These are phyloP conservation scores for Planoprotostelium fungivorum DNA, from an alignment of 78 protist species.

Conservation along the genomic window DNA sequence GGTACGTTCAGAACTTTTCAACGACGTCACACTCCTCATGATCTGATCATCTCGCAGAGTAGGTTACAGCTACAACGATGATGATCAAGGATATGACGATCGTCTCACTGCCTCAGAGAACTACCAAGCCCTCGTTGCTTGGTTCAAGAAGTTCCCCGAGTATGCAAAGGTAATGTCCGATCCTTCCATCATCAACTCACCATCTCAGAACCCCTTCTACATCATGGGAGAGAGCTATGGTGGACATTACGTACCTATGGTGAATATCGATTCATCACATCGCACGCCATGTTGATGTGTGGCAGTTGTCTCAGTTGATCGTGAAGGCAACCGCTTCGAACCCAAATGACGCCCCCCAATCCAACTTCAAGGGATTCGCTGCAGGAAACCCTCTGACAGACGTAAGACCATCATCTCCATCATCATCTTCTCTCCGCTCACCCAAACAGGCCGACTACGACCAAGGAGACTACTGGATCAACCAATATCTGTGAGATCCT, in stretches of 20 bases:
- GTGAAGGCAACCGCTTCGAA: neutral
- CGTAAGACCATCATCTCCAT: neutral
- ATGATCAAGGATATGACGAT: neutral
- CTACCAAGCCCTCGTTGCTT: slow-evolving; percentile 3
- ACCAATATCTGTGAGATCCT: neutral
- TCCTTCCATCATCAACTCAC: too few relatives aligned
- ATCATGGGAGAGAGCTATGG: slow-evolving; percentile 63
- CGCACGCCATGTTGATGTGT: neutral
- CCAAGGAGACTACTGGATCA: neutral
- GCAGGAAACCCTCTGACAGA: slow-evolving; percentile 52
- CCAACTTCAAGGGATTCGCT: slow-evolving; percentile 19
- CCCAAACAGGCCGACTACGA: neutral
- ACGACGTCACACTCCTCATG: neutral
- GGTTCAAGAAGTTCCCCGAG: slow-evolving; percentile 34
- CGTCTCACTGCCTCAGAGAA: slow-evolving; percentile 24
- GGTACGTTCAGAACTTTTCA: neutral
- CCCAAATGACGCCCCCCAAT: neutral
- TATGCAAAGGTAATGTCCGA: too few relatives aligned
- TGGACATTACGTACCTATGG: slow-evolving; percentile 56
- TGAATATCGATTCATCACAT: neutral
- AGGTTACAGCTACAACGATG: slow-evolving; percentile 1
- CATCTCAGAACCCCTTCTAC: slow-evolving; percentile 40
- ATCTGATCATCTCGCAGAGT: slow-evolving; percentile 9
- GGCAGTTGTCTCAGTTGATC: neutral
- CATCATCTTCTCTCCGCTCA: neutral